Base-by-base conservation (phyloP, 805 yeast species). In the Kurtzmaniella cleridarum region DNA sequence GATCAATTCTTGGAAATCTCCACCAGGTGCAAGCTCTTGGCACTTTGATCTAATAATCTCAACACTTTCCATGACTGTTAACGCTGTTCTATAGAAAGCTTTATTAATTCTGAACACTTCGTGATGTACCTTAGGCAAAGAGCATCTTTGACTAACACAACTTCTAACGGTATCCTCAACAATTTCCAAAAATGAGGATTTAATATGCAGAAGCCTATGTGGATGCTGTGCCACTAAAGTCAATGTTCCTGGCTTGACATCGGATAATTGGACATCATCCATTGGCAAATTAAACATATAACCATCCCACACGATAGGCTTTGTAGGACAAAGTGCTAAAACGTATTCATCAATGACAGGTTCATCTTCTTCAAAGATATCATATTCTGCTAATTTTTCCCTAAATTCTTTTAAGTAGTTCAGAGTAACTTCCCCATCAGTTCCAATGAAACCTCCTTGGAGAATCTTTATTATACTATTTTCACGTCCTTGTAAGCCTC, bases 251-350 rank as follows among this genome's bases (percentile, higher is more conserved):
- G 76, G 77, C 42, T 72, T 75, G n/a, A 84, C 64, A 40, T 79
- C 81, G 17, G 77, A 66, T 3, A 73, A 60, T 0, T 80, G 76
- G 3, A 74, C 62, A 2, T 60, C 53, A 9, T 64, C 71, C 11
- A 77, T 57, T 11, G 71, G 68, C 5, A 85, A 56, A 32, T 79
- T 74, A 29, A 81, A 71, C 45, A 84, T 79, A 13, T 76, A 72
- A 3, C 97, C 97, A 44, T 84, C 89, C 98, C 98, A 91, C 35
- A 85, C 78, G 60, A 90, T 74, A 0, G 96, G 95, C 50, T 86
- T 86, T 2, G 81, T 73, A 0, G 95, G 89, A 50, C 86, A 80
- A 3, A 90, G 60, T 0, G 87, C 82, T 20, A 89, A 50, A 11
- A 87, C 73, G 46, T 85, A 87, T 0, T 88, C 85, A 20, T 67